These are phyloP conservation scores for Kwoniella shivajii DNA, from an alignment of 1,284 basidiomycete species.

Conservation along the genomic window DNA sequence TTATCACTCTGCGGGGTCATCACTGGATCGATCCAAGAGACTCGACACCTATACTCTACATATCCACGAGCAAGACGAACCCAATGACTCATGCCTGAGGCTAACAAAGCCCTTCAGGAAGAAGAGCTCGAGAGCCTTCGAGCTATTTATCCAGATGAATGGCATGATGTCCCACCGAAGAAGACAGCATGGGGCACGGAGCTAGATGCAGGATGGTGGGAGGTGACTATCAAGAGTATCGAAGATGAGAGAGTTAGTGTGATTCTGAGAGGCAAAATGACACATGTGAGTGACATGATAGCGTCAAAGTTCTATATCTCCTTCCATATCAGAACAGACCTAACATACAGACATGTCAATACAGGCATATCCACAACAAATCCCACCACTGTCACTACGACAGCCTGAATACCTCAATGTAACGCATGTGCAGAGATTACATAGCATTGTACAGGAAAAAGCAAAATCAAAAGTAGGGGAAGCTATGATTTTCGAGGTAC, in stretches of 20 bases:
- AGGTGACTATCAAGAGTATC: slow-evolving; percentile 37
- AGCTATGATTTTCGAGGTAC: slow-evolving; percentile 52
- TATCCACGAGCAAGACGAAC: not conserved
- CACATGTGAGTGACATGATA: slow-evolving; percentile 36
- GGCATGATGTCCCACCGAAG: slow-evolving; percentile 47
- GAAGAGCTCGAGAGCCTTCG: slow-evolving; percentile 51
- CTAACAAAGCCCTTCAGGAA: slow-evolving; percentile 44
- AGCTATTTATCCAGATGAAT: slow-evolving; percentile 52
- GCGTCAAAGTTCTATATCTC: too few relatives aligned
- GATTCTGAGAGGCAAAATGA: slow-evolving; percentile 43
- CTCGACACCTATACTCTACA: slow-evolving; percentile 4
- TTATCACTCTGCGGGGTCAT: too few relatives aligned
- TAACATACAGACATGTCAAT: too few relatives aligned
- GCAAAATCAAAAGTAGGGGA: slow-evolving; percentile 42
- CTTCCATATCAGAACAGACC: not conserved
- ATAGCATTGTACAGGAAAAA: slow-evolving; percentile 41
- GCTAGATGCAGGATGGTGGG: slow-evolving; percentile 49
- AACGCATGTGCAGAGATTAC: slow-evolving; percentile 41
- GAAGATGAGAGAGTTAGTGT: slow-evolving; percentile 45
- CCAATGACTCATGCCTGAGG: slow-evolving; percentile 43
- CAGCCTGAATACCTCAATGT: slow-evolving; percentile 42
- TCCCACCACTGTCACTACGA: slow-evolving; percentile 41
- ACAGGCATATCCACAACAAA: slow-evolving; percentile 46
- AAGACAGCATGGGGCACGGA: slow-evolving; percentile 52
- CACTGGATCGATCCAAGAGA: too few relatives aligned